Conservation (phyloP, 2,329 filamentous ascomycete species). For the Aspergillus sp. region DNA sequence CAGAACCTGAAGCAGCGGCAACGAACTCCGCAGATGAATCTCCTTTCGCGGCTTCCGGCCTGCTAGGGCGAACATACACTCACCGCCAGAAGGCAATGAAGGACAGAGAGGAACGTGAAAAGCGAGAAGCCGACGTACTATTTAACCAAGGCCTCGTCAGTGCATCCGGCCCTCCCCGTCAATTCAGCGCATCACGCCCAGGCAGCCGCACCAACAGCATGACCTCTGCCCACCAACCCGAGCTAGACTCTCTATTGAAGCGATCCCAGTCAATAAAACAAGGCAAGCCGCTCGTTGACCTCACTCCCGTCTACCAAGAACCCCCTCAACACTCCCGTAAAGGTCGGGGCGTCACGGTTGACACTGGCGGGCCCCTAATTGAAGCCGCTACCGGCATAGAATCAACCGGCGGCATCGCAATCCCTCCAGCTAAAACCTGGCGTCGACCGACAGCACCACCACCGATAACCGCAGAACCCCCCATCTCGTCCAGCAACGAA, state of each 20-base stretch:
- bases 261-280: conserved; percentile 48
- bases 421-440: conserved; percentile 44
- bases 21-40: conserved; percentile 25
- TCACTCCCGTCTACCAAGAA: conserved; percentile 65
- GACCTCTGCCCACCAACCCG: conserved; percentile 25
- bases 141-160: conserved; percentile 58
- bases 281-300: conserved; percentile 66
- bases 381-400: conserved; percentile 45
- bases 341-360: conserved; percentile 46
- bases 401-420: conserved; percentile 30
- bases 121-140: conserved; percentile 39
- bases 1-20: conserved; percentile 23
- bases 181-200: conserved; percentile 21
- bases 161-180: conserved; percentile 44
- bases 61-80: conserved; percentile 42
- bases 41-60: conserved; percentile 37
- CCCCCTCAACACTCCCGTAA: conserved; percentile 50
- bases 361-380: conserved; percentile 39
- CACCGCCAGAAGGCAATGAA: conserved; percentile 41
- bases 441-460: conserved; percentile 27
- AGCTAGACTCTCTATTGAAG: conserved; percentile 33
- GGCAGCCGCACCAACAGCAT: conserved; percentile 36
- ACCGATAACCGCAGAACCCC: conserved; percentile 11
- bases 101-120: conserved; percentile 39
- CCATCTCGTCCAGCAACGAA: conserved; percentile 6